Evolutionary conservation across 2,329 filamentous ascomycete genomes (phyloP).

Genomic region (Fusarium sp.): DNA sequence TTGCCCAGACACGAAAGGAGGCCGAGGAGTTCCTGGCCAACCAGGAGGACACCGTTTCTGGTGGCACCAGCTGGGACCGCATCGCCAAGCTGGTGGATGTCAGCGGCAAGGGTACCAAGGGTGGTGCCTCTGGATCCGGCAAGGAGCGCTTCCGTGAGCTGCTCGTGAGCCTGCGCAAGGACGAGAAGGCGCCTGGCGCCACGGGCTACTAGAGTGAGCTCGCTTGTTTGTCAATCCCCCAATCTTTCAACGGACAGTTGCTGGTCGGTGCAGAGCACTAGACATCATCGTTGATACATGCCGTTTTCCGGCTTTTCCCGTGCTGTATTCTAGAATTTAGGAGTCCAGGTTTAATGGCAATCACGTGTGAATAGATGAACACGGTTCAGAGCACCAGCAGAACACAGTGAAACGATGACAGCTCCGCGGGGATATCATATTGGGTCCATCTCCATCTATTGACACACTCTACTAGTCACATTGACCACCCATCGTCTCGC

Average conservation of each 20-base stretch:
- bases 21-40: slow-evolving; percentile 91
- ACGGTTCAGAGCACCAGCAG: slow-evolving; percentile 18
- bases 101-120: slow-evolving; percentile 89
- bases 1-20: slow-evolving; percentile 88
- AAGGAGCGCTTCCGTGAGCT: slow-evolving; percentile 97
- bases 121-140: slow-evolving; percentile 88
- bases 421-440: slow-evolving; percentile 30
- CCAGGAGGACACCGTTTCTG: slow-evolving; percentile 92
- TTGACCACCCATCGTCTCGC: slow-evolving; percentile 25
- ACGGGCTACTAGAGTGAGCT: slow-evolving; percentile 64
- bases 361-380: slow-evolving; percentile 44
- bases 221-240: neutral
- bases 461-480: slow-evolving; percentile 41
- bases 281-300: slow-evolving; percentile 35
- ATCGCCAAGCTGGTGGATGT: slow-evolving; percentile 98
- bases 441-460: slow-evolving; percentile 39
- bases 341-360: slow-evolving; percentile 49
- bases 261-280: slow-evolving; percentile 37
- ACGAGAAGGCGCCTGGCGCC: slow-evolving; percentile 83
- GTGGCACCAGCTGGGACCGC: slow-evolving; percentile 97
- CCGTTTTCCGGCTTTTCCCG: slow-evolving; percentile 37
- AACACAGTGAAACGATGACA: slow-evolving; percentile 5
- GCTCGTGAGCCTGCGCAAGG: slow-evolving; percentile 87
- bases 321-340: slow-evolving; percentile 47
- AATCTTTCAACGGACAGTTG: slow-evolving; percentile 12